Conservation (phyloP, 2,329 filamentous ascomycete genomes). For the Exutisphaerella laricina region DNA sequence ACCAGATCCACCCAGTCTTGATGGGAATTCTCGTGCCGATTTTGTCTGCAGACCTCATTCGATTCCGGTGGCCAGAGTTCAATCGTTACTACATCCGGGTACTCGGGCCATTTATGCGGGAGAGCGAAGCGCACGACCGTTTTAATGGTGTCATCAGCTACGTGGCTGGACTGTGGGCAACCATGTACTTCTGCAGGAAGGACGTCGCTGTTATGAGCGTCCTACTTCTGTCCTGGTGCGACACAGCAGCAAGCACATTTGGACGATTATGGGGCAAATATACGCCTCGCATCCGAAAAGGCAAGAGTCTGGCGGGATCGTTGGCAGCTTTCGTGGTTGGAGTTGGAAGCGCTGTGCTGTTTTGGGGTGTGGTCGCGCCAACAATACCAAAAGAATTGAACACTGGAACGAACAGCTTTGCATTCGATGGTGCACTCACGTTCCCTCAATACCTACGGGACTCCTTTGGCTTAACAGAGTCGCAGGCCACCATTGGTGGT, state of each 20-base stretch:
- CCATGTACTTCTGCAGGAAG: constrained; percentile 83
- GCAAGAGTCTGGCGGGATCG: constrained; percentile 89
- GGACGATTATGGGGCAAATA: constrained; percentile 84
- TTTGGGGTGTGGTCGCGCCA: constrained; percentile 83
- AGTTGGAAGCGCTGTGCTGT: constrained; percentile 73
- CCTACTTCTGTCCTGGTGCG: constrained; percentile 91
- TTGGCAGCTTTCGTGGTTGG: constrained; percentile 78
- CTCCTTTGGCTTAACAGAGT: constrained; percentile 55
- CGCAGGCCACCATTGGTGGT: constrained; percentile 61
- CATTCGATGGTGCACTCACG: constrained; percentile 73
- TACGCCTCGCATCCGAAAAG: constrained; percentile 74
- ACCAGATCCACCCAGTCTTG: constrained; percentile 75
- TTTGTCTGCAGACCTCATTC: constrained; percentile 70
- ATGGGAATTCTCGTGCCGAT: constrained; percentile 79
- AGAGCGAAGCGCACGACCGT: constrained; percentile 78
- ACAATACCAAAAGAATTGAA: constrained; percentile 32
- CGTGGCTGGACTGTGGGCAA: constrained; percentile 80
- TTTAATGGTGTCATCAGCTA: constrained; percentile 99
- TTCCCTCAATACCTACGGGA: constrained; percentile 58
- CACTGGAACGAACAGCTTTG: constrained; percentile 56
- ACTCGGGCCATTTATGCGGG: constrained; percentile 89
- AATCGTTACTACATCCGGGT: constrained; percentile 82
- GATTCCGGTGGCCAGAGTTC: constrained; percentile 73
- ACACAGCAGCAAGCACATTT: constrained; percentile 93
- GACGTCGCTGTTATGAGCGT: constrained; percentile 87